Percentiles rank a stretch among this genome's conserved stretches.
Conservation (phyloP, 2,329 filamentous ascomycete genomes). For the Helotiales sp. region DNA sequence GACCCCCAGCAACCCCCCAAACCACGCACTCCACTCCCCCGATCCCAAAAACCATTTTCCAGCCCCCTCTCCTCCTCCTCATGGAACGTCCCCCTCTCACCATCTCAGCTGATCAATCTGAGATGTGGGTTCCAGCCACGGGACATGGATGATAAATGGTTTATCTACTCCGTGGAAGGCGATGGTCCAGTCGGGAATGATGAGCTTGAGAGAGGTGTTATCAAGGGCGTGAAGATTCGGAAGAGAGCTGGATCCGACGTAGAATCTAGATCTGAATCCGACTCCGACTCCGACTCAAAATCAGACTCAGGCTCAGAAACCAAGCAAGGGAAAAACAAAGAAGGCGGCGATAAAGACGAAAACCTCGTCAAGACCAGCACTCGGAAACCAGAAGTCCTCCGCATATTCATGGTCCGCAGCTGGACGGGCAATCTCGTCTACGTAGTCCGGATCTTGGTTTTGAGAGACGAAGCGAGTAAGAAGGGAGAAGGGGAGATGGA, state of each 20-base stretch:
- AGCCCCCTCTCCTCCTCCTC: neutral
- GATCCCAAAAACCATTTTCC: neutral
- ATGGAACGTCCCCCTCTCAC: constrained; percentile 15
- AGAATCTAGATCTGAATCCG: no score
- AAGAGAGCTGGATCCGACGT: no score
- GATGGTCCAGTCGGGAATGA: neutral
- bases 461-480: neutral
- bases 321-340: neutral
- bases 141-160: constrained; percentile 30
- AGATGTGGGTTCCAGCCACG: constrained; percentile 12
- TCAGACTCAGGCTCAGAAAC: neutral
- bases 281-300: neutral
- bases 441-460: constrained; percentile 14
- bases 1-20: neutral
- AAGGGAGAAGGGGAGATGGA: neutral
- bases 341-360: no score
- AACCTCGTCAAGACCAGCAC: no score
- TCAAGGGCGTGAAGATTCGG: no score
- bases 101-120: neutral
- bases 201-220: neutral
- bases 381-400: neutral
- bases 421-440: constrained; percentile 19
- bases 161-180: constrained; percentile 12
- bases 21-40: neutral
- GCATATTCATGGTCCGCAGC: constrained; percentile 12